Percentiles rank a stretch among this genome's conserved stretches.
Evolutionary conservation across 176 grass and related monocot species (phyloP).

Genomic region (Oryza rufipogon): DNA sequence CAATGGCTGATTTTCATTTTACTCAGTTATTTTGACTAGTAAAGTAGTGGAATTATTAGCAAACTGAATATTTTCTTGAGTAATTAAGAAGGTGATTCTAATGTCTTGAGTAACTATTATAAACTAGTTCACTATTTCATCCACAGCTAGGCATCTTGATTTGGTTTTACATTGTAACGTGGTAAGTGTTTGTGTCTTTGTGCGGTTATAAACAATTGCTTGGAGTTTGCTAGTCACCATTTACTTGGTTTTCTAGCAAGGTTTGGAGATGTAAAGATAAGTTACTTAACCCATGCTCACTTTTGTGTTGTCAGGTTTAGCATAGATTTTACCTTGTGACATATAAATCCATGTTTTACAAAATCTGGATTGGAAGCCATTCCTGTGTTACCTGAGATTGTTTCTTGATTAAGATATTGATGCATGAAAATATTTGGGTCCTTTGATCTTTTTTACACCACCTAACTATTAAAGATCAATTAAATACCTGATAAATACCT

Average conservation of each 20-base stretch:
- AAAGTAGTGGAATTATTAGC: neutral
- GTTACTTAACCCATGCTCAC: neutral
- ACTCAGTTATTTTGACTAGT: slow-evolving; percentile 18
- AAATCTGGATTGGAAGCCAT: neutral
- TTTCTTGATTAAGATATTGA: neutral
- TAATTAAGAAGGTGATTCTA: slow-evolving; percentile 1
- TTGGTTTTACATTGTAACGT: neutral
- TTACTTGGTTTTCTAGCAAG: slow-evolving; percentile 23
- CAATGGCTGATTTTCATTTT: slow-evolving; percentile 9
- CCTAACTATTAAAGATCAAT: neutral
- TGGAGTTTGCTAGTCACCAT: neutral
- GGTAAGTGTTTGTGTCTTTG: neutral
- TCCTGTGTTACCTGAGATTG: neutral
- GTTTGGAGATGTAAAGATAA: neutral
- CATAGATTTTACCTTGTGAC: neutral
- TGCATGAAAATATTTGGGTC: neutral
- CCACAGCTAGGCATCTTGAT: neutral
- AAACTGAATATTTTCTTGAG: neutral
- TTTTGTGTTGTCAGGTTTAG: neutral
- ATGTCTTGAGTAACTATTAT: neutral
- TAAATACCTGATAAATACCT: slow-evolving; percentile 1
- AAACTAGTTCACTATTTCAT: neutral
- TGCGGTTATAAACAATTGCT: neutral
- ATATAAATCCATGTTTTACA: neutral
- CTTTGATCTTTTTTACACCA: neutral